These are phyloP conservation scores for Inosperma sp. DNA, from an alignment of 768 basidiomycete genomes.

Conservation along the genomic window DNA sequence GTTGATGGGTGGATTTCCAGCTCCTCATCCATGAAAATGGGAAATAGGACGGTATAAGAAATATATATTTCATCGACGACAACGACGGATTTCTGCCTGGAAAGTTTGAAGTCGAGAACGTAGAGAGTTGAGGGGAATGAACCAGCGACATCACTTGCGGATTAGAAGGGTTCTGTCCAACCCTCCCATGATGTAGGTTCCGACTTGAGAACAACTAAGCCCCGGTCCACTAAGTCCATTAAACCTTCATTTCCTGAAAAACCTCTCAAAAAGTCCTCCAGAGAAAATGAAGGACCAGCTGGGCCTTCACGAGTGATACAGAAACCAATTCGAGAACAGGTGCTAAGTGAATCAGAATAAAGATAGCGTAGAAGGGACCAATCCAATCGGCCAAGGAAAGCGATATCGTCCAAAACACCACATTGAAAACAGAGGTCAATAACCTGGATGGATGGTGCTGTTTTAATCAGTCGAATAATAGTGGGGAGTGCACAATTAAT, in stretches of 20 bases:
- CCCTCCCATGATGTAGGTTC: too few relatives aligned
- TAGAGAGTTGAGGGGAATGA: too few relatives aligned
- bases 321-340: not conserved
- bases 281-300: not conserved
- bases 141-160: too few relatives aligned
- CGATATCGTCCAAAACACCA: not conserved
- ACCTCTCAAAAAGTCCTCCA: not conserved
- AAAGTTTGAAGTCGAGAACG: too few relatives aligned
- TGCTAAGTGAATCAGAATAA: not conserved
- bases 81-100: too few relatives aligned
- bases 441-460: not conserved
- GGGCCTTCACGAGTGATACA: not conserved
- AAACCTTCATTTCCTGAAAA: not conserved
- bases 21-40: too few relatives aligned
- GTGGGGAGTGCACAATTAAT: not conserved
- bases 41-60: too few relatives aligned
- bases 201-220: not conserved
- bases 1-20: too few relatives aligned
- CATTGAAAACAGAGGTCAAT: not conserved
- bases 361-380: not conserved
- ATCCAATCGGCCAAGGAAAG: not conserved
- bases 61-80: too few relatives aligned
- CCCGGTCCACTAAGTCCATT: not conserved
- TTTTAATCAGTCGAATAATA: not conserved
- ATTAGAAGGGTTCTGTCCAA: too few relatives aligned